Conservation (phyloP, 371 early-diverging fungal genomes). For the Mortierella sp. region DNA sequence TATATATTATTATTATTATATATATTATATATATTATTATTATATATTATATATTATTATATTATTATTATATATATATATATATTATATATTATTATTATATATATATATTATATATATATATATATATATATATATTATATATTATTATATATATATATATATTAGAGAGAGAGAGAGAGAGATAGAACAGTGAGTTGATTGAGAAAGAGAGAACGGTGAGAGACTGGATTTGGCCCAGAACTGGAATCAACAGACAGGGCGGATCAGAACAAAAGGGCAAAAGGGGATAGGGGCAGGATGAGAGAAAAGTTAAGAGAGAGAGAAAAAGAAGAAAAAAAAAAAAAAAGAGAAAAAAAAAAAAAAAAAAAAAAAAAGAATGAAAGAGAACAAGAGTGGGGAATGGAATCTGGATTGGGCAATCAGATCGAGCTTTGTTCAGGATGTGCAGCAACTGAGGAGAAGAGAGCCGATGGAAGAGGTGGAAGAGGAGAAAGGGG, state of each 20-base stretch:
- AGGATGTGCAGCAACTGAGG: not conserved
- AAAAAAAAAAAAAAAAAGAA: not conserved
- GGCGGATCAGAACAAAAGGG: conserved; percentile 3
- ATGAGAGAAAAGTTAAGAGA: not conserved
- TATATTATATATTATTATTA: no score
- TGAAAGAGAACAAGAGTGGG: not conserved
- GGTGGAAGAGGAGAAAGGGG: not conserved
- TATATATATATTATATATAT: no score
- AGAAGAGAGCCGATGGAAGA: not conserved
- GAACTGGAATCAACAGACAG: not conserved
- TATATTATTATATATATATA: no score
- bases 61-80: no score
- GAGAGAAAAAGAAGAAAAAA: conserved; percentile 3
- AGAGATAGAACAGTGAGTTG: not conserved
- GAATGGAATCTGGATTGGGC: not conserved
- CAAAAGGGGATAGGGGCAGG: not conserved
- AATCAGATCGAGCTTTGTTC: not conserved
- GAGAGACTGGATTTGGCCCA: no score
- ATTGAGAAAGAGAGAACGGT: not conserved
- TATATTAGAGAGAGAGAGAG: not conserved
- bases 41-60: no score
- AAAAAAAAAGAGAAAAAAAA: not conserved
- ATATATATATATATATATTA: no score
- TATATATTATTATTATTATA: no score
- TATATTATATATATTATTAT: no score